Percentiles rank a stretch among this genome's conserved stretches.
Conservation (phyloP, 768 basidiomycete species). For the Termitomyces sp. region DNA sequence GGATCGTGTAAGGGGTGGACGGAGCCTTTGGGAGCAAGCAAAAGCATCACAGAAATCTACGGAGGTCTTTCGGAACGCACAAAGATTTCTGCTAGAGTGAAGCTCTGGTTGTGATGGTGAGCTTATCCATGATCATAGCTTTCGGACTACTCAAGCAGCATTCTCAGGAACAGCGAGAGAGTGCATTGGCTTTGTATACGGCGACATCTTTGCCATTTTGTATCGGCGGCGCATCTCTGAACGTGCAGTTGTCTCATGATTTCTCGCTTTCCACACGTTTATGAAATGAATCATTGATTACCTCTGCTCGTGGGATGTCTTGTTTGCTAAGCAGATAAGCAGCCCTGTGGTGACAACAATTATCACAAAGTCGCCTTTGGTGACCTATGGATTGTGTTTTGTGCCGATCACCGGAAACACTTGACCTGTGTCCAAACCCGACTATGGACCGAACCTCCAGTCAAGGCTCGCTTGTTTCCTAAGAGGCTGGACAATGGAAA, state of each 20-base stretch:
- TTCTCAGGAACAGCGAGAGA: neutral
- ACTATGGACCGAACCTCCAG: neutral
- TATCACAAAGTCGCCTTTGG: neutral
- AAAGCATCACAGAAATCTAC: conserved; percentile 3
- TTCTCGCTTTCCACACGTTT: neutral
- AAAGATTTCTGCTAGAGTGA: neutral
- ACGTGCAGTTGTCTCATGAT: too few species aligned
- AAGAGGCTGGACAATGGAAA: too few species aligned
- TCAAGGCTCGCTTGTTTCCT: neutral
- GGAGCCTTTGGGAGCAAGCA: conserved; percentile 13
- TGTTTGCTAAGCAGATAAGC: neutral
- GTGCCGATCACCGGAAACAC: neutral
- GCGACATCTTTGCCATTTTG: neutral
- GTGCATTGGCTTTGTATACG: neutral
- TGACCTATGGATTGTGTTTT: neutral
- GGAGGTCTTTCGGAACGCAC: conserved; percentile 7
- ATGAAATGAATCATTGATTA: neutral
- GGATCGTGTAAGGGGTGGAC: conserved; percentile 10
- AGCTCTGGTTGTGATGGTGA: neutral
- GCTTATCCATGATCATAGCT: neutral
- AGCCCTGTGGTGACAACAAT: neutral
- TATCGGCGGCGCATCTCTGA: neutral
- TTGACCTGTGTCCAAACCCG: neutral
- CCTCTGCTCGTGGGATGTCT: neutral
- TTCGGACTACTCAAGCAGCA: neutral